Conservation (phyloP, 169 alveolate species). For the Eimeria sp. region DNA sequence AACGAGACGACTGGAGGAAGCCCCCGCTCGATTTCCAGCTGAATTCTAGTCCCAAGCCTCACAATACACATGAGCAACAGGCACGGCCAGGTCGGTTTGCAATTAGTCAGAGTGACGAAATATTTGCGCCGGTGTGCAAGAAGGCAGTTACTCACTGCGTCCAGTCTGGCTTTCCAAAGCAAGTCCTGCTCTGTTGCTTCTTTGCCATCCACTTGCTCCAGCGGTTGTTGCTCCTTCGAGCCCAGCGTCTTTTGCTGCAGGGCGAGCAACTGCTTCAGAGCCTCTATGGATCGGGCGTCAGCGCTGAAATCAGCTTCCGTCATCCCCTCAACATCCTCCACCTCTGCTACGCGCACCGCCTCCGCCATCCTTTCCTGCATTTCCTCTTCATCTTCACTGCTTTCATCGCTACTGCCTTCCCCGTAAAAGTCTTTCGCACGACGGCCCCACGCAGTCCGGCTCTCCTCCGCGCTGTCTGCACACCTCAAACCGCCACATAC, state of each 20-base stretch:
- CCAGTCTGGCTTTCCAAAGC: constrained; percentile 48
- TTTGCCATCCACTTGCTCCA: not conserved
- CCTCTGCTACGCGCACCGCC: constrained; percentile 75
- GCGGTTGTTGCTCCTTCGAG: constrained; percentile 12
- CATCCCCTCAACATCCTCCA: constrained; percentile 76
- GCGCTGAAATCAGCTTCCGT: constrained; percentile 64
- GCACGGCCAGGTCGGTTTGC: not conserved
- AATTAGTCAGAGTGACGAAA: not conserved
- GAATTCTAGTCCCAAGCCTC: not conserved
- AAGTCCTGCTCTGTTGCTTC: constrained; percentile 17
- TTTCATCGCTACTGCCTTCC: constrained; percentile 80
- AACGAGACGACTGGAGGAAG: not conserved
- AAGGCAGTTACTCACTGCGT: not conserved
- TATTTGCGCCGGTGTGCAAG: not conserved
- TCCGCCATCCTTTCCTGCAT: constrained; percentile 28
- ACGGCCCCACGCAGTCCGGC: constrained; percentile 88
- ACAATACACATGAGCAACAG: not conserved
- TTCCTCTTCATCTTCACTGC: constrained; percentile 74
- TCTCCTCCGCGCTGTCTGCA: constrained; percentile 42
- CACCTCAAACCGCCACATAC: not conserved
- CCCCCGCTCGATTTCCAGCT: not conserved
- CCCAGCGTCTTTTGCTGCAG: constrained; percentile 37
- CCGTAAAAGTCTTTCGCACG: constrained; percentile 85
- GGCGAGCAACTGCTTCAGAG: constrained; percentile 36
- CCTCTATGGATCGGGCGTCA: constrained; percentile 49